A percentile compares a stretch with the other conserved stretches of the same genome.
phyloP scores from a whole-genome alignment of 1,139 yeast genomes.

The Magnusiomyces clavatus region DNA sequence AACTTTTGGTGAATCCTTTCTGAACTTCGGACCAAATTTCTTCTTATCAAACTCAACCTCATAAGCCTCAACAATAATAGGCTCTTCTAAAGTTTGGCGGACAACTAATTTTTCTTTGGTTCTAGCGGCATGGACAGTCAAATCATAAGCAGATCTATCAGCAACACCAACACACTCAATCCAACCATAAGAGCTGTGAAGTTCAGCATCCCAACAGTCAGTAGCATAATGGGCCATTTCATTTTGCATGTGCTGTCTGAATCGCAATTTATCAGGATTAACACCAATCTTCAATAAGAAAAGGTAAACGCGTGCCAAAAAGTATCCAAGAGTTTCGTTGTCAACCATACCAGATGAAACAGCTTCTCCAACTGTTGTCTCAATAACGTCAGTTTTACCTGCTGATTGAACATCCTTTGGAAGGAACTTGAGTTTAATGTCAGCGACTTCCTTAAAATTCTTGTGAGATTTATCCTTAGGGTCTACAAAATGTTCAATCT shows the following conservation, averaged over 20 bases:
- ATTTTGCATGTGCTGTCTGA: conserved; percentile 97
- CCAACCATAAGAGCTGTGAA: conserved; percentile 96
- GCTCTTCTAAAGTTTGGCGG: conserved; percentile 80
- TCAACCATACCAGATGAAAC: conserved; percentile 83
- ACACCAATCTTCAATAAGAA: conserved; percentile 89
- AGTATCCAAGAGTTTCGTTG: conserved; percentile 94
- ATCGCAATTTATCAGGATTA: conserved; percentile 73
- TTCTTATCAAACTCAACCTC: conserved; percentile 87
- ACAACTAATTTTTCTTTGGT: conserved; percentile 94
- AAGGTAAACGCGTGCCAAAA: conserved; percentile 82
- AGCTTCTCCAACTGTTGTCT: conserved; percentile 79
- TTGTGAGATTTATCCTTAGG: conserved; percentile 80
- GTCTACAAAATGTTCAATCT: conserved; percentile 97
- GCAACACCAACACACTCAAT: conserved; percentile 99
- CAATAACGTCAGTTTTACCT: conserved; percentile 65
- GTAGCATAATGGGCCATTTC: conserved; percentile 99
- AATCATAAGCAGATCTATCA: conserved; percentile 96
- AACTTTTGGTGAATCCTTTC: conserved; percentile 92
- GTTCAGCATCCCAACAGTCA: conserved; percentile 99
- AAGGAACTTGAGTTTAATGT: conserved; percentile 65
- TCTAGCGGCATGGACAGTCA: conserved; percentile 89
- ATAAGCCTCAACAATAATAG: conserved; percentile 70
- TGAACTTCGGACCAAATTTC: conserved; percentile 94
- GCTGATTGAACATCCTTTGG: conserved; percentile 82
- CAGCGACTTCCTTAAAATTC: conserved; percentile 67